Base-by-base conservation (phyloP, 306 rosid genomes). In the Hippophae gyantsensis region DNA sequence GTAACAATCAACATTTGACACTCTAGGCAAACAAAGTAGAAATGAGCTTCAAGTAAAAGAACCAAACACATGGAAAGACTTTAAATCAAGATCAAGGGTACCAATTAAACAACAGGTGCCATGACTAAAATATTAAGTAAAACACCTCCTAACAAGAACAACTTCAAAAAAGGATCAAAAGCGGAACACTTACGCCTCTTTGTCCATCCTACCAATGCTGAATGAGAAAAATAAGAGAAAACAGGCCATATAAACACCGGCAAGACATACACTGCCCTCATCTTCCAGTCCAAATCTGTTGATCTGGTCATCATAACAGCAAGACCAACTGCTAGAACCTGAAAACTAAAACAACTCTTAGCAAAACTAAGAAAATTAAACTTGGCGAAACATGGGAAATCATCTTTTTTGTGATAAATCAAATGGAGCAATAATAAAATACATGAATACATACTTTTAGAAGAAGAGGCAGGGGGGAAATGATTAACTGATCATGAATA, bases 241-340 rank as follows among this genome's bases (percentile, higher is more conserved):
- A 72, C 89, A 46, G 99, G 95, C 77, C 86, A 74, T 68, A 93
- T 85, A 84, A 93, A 93, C 97, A 93, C 86, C 0, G 99, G 99
- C 58, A 80, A 67, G 74, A 88, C 78, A 64, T 84, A 74, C 54
- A 86, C 61, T 7, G 94, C 84, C 67, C 99, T 86, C 85, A 74
- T 82, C 80, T 76, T 84, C 99, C 95, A 93, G 65, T 84, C 51
- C 79, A 93, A 58, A 63, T 82, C 79, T 47, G 57, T 41, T 45
- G 85, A 53, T 72, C 97, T 75, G 25, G 99, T 86, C 8, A 94
- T 86, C 79, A 78, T 62, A 67, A 93, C 86, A 48, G 97, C 99
- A 86, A 75, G 88, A 63, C 78, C 81, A 74, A 93, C 59, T 53
- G 95, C 94, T 66, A 88, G 48, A 66, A 84, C 84, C 99, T 93